phyloP scores from a whole-genome alignment of 2,329 filamentous ascomycete genomes.

The Pseudopithomyces chartarum region DNA sequence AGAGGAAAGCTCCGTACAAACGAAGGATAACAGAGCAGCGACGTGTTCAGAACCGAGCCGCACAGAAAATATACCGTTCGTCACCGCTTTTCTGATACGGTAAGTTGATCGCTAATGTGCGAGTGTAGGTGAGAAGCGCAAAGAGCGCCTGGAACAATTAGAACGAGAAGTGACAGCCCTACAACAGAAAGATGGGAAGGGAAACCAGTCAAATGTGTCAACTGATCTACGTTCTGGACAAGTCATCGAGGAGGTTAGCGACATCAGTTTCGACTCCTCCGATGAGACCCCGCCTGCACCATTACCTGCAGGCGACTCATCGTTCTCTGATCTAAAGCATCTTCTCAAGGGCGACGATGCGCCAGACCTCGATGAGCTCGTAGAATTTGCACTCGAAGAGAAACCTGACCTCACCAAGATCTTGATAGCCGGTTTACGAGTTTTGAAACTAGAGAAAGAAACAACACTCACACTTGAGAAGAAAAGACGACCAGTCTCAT shows the following conservation, averaged over 20 bases:
- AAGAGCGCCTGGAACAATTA: slow-evolving; percentile 13
- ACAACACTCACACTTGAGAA: slow-evolving; percentile 1
- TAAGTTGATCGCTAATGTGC: not conserved
- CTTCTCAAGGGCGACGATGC: slow-evolving; percentile 4
- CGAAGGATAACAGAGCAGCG: slow-evolving; percentile 19
- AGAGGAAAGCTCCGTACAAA: slow-evolving; percentile 14
- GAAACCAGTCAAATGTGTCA: not conserved
- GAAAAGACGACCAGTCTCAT: slow-evolving; percentile 5
- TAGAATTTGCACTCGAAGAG: slow-evolving; percentile 10
- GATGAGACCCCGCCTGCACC: not conserved
- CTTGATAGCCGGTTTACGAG: slow-evolving; percentile 12
- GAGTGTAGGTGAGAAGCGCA: slow-evolving; percentile 13
- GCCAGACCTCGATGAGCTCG: slow-evolving; percentile 4
- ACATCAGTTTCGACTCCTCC: not conserved
- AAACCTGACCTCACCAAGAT: slow-evolving; percentile 10
- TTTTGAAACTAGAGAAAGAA: slow-evolving; percentile 9
- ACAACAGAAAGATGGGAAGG: not conserved
- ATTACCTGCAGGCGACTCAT: not conserved
- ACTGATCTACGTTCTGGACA: not conserved
- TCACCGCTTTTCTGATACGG: not conserved
- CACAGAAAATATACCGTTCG: slow-evolving; percentile 16
- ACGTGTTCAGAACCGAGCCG: slow-evolving; percentile 16
- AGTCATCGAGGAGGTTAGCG: not conserved
- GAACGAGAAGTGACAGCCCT: slow-evolving; percentile 8
- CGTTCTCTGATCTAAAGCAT: slow-evolving; percentile 4